Conservation (phyloP, 2,329 filamentous ascomycete species). For the Cercospora zeae-maydis region DNA sequence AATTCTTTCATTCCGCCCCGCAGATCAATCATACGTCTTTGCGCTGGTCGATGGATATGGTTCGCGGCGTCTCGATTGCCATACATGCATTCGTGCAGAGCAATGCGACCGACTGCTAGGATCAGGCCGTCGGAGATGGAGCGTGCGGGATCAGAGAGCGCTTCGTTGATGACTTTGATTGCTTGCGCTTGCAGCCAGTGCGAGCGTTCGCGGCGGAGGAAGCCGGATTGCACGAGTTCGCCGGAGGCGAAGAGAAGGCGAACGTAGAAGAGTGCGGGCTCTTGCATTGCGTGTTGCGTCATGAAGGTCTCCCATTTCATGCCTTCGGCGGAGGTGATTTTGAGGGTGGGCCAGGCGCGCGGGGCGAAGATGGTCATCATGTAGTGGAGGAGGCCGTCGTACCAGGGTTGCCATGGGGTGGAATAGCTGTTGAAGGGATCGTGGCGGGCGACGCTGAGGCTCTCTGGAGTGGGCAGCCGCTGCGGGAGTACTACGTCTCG, state of each 20-base stretch:
- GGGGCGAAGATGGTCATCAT: conserved; percentile 37
- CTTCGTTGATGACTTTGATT: conserved; percentile 30
- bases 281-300: conserved; percentile 33
- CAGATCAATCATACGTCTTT: conserved; percentile 34
- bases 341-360: conserved; percentile 34
- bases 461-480: background rate
- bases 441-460: background rate
- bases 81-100: conserved; percentile 36
- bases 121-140: conserved; percentile 28
- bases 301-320: conserved; percentile 34
- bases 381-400: conserved; percentile 34
- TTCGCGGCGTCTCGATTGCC: conserved; percentile 31
- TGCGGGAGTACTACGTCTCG: background rate
- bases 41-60: conserved; percentile 34
- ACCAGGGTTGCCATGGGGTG: conserved; percentile 31
- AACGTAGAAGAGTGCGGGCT: conserved; percentile 36
- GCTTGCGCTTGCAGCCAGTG: conserved; percentile 32
- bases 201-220: conserved; percentile 21
- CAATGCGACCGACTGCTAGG: conserved; percentile 35
- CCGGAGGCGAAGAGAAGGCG: conserved; percentile 35
- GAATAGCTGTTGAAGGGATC: conserved; percentile 36
- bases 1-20: conserved; percentile 33
- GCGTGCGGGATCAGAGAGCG: conserved; percentile 20
- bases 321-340: conserved; percentile 30
- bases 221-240: conserved; percentile 29